Base-by-base conservation (phyloP, 768 basidiomycete genomes). In the Kwoniella sp. region DNA sequence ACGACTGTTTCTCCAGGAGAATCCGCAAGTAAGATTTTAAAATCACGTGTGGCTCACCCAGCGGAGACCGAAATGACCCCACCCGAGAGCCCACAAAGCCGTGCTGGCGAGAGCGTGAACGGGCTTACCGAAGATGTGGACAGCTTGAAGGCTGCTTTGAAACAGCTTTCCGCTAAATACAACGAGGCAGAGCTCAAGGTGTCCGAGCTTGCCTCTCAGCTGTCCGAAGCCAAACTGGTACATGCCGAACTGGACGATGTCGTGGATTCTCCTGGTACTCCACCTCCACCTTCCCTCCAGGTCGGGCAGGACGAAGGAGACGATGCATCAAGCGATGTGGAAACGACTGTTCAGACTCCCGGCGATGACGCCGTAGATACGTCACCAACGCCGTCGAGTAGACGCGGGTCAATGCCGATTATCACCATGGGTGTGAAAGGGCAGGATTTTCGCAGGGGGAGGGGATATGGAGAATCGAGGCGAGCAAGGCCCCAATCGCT, bases 131-230 rank as follows among this genome's bases (percentile, higher is more conserved):
- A 73, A 19, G 86, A 92, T 73, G 77, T 92, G 23, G 73, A 82
- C 7, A 78, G 81, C 10, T 80, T 98, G n/a, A 61, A 65, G 32
- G 44, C 37, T 10, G 51, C 54, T 3, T 51, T 56, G 14, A 38
- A 40, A 7, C 58, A 50, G n/a, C 42, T 61, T 5, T 58, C 62
- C 17, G 46, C 38, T 15, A 37, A 46, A 37, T 96, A 92, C 69
- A 84, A 84, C 26, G 87, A 93, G 54, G 88, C 92, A 15, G 79
- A 96, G 26, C 82, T 82, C 42, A 88, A 93, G 73, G 93, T 99
- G 53, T 86, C 87, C n/a, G 89, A 92, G 63, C 81, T 99, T 33
- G 85, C 86, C 15, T 81, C 84, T n/a, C 89, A 95, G 72, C 84
- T 93, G 27, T 83, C 91, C 65, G 92, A 93, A 69, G 81, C 83